Evolutionary conservation across 1,139 yeast genomes (phyloP).

Genomic region (Entelexis sorbosivorans): DNA sequence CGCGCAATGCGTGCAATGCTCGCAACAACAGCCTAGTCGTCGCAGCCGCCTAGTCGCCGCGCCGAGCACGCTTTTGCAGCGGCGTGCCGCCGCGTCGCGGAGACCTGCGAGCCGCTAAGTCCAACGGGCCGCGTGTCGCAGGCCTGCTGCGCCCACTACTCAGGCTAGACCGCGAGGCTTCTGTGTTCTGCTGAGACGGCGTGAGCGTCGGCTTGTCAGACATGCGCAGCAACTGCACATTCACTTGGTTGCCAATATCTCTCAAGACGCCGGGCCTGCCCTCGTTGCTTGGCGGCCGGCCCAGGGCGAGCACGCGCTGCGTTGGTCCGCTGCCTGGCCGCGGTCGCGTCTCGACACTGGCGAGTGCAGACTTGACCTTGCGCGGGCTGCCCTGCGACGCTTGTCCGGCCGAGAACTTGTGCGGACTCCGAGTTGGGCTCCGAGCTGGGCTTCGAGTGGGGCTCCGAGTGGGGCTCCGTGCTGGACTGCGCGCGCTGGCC

Average conservation of each 20-base stretch:
- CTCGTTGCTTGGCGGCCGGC: not conserved
- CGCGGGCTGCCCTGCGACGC: not conserved
- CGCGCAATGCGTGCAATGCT: no score
- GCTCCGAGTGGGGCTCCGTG: not conserved
- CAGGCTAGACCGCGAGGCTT: not conserved
- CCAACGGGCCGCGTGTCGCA: not conserved
- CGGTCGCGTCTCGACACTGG: not conserved
- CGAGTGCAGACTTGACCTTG: not conserved
- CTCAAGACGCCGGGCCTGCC: not conserved
- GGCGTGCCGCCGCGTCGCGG: slow-evolving; percentile 1
- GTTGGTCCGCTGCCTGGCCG: slow-evolving; percentile 2
- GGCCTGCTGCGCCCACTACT: not conserved
- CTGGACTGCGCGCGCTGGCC: not conserved
- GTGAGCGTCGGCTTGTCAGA: not conserved
- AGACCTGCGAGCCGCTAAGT: not conserved
- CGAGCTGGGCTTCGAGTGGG: no score
- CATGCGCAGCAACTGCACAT: not conserved
- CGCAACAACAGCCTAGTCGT: no score
- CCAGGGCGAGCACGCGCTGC: not conserved
- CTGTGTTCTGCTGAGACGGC: not conserved
- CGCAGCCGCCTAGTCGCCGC: not conserved
- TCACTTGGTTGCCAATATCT: not conserved
- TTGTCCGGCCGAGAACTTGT: not conserved
- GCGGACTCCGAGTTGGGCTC: not conserved
- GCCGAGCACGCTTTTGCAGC: not conserved